Base-by-base conservation (phyloP, 768 basidiomycete genomes). In the Crassisporium funariophilum region DNA sequence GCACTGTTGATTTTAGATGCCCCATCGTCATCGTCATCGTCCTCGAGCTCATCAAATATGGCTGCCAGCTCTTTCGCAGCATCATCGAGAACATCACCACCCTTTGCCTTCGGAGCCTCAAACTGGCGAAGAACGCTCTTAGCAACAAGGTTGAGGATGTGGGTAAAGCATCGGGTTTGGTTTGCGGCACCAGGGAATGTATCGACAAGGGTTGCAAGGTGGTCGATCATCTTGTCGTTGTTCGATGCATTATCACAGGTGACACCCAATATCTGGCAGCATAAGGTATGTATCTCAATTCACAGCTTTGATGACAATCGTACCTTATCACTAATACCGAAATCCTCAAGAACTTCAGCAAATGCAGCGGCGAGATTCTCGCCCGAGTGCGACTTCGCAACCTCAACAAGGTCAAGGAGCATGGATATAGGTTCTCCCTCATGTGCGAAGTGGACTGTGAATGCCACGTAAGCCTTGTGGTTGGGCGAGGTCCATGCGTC, bases 401-500 rank as follows among this genome's bases (percentile, higher is more conserved):
- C 17, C 27, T 47, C 38, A 8, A 47, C 39, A 25, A 47, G 5
- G 17, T 75, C 71, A 0, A 75, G 53, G 0, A 65, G 38, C 6
- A 72, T 49, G 0, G 35, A 34, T 0, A 71, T 12, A 0, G 55
- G 59, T 10, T 43, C 27, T 0, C 69, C 67, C 0, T 70, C 44
- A 4, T 58, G 17, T 15, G 64, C 59, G n/a, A 69, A 52, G 31
- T 72, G 70, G 1, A 65, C 67, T 0, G 55, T 58, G 15, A 65
- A 31, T 0, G 62, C 64, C 1, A 68, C 41, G 34, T 55, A 66
- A 0, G 61, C 63, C 1, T 49, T 22, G 31, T 70, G 64, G 46
- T 73, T 71, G 0, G 63, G 59, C 0, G 64, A 69, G 0, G 67
- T 68, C 70, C 68, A 73, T 0, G 57, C 57, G 46, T 73, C 68